Evolutionary conservation across 768 basidiomycete genomes (phyloP), one percentile per base, ranked within the genome.

Genomic region (Mycena pura): DNA sequence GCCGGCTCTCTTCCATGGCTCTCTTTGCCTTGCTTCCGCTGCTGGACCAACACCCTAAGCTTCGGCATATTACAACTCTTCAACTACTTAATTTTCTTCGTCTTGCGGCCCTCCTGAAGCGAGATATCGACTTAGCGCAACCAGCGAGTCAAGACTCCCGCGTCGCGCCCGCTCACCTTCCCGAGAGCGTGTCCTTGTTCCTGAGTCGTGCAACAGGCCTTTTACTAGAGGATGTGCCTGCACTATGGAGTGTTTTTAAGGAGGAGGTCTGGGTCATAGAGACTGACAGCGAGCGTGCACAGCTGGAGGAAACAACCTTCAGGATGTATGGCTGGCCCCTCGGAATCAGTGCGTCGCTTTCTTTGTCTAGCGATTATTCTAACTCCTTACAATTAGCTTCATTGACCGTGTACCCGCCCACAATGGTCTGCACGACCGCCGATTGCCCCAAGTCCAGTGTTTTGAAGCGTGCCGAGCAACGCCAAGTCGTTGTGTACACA

Each of bases 401-500:
- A 2, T 34, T 48, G 34, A 27, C 34, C 27, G 22, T 49, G 1
- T 50, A 36, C 27, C 34, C 48, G 19, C 48, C 32, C 11, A 50
- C 19, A 5, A 21, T 9, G 13, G 22, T 21, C 3, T 48, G 47
- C 11, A 48, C 47, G 2, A 48, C 31, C 14, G 3, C 31, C 5
- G 47, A 48, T 11, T 48, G 47, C 14, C 47, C 31, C 6, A 48
- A 34, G 19, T 5, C 3, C 17, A 32, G 31, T 14, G n/a, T 49
- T 14, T 51, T 72, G 14, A 72, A 67, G 48, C 68, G 69, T 38
- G 67, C 66, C 21, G 49, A 69, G 29, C 60, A 57, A 39, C 50
- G 57, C 8, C 50, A 62, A 14, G 67, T 62, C 22, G 60, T 72
- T 28, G 57, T n/a, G n/a, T 68, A 1, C 32, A 47, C 17, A n/a